Conservation (phyloP, 257 asterid genomes). For the Nicotiana noctiflora region DNA sequence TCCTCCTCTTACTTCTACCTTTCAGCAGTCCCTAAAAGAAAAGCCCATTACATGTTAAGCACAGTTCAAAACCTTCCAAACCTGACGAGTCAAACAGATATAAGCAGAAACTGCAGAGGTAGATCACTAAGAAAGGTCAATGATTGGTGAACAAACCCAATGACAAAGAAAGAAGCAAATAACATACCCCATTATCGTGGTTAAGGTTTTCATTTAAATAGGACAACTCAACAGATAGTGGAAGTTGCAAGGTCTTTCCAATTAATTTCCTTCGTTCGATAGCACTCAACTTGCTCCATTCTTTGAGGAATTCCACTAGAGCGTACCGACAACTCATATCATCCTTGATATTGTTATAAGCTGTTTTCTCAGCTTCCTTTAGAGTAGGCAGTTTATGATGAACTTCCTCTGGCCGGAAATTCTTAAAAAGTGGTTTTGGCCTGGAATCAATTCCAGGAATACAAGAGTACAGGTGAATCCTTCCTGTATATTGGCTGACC, state of each 20-base stretch:
- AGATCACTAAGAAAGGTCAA: not conserved
- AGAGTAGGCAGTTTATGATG: conserved; percentile 24
- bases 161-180: not conserved
- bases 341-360: conserved; percentile 35
- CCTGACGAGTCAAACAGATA: not conserved
- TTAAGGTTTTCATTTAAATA: conserved; percentile 67
- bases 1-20: conserved; percentile 79
- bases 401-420: conserved; percentile 75
- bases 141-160: not conserved
- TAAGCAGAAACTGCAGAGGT: not conserved
- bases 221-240: conserved; percentile 68
- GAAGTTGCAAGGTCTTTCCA: conserved; percentile 82
- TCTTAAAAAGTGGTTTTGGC: conserved; percentile 77
- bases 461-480: conserved; percentile 86
- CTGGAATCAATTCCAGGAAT: conserved; percentile 62
- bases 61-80: not conserved
- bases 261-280: conserved; percentile 60
- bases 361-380: conserved; percentile 29
- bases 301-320: conserved; percentile 41
- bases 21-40: conserved; percentile 68
- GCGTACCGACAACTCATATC: conserved; percentile 39
- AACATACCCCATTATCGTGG: conserved; percentile 68
- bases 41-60: conserved; percentile 1
- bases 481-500: conserved; percentile 94
- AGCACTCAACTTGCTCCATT: conserved; percentile 85